Percentiles rank a stretch among this genome's conserved stretches.
These are phyloP conservation scores for Peronospora farinosa DNA, from an alignment of 352 stramenopile genomes.

Conservation along the genomic window DNA sequence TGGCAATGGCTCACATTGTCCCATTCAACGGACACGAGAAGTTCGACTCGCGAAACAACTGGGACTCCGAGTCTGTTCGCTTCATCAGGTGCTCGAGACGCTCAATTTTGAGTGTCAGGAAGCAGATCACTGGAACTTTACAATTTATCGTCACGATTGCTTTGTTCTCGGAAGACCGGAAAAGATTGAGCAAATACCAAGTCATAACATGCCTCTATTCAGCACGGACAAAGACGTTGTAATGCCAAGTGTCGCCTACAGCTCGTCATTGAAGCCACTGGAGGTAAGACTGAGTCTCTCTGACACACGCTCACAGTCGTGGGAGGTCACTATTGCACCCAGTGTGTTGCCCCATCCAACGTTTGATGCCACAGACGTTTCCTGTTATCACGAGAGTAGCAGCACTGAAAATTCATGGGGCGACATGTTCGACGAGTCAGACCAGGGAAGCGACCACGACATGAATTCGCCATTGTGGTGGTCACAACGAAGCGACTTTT, in stretches of 20 bases:
- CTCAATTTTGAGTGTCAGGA: constrained; percentile 22
- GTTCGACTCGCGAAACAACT: constrained; percentile 11
- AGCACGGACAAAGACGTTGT: constrained; percentile 8
- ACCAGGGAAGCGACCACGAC: constrained; percentile 21
- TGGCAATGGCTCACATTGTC: constrained; percentile 16
- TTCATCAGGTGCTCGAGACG: constrained; percentile 19
- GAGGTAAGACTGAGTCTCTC: constrained; percentile 46
- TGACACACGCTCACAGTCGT: constrained; percentile 16
- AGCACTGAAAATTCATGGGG: constrained; percentile 1
- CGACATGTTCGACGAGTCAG: constrained; percentile 5
- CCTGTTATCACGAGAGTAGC: constrained; percentile 3
- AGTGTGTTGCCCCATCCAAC: constrained; percentile 24
- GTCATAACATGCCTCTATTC: not conserved
- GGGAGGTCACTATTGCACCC: constrained; percentile 35
- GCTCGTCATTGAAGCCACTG: constrained; percentile 37
- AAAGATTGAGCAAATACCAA: constrained; percentile 17
- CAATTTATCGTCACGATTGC: constrained; percentile 20
- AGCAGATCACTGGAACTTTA: constrained; percentile 7
- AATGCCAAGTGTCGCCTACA: constrained; percentile 37
- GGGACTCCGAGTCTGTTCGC: constrained; percentile 17
- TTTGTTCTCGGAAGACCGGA: constrained; percentile 18
- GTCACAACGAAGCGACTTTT: constrained; percentile 35
- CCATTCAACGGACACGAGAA: constrained; percentile 10
- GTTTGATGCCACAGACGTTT: constrained; percentile 9
- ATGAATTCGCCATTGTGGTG: constrained; percentile 31